phyloP scores from a whole-genome alignment of 106 monocot species.

The Alisma plantagoaquatica region DNA sequence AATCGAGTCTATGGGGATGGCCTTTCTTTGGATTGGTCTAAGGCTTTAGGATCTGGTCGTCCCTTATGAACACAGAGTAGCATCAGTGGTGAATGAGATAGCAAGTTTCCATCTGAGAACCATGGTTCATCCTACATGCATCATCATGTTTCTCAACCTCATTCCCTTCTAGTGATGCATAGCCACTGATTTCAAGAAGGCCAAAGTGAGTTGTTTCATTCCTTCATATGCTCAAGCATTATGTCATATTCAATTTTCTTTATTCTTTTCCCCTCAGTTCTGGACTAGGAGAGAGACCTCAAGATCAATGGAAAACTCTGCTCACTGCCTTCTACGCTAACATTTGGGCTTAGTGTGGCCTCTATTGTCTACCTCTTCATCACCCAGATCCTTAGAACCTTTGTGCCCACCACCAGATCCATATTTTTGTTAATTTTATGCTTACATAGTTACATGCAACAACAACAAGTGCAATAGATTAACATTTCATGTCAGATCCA shows the following conservation, averaged over 20 bases:
- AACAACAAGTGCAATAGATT: too few species aligned
- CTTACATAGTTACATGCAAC: too few species aligned
- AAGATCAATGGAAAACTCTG: constrained; percentile 69
- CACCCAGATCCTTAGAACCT: constrained; percentile 54
- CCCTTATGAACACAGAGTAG: too few species aligned
- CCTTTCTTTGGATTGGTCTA: too few species aligned
- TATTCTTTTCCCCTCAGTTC: neutral
- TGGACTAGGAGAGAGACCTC: constrained; percentile 29
- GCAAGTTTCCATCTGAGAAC: constrained; percentile 3
- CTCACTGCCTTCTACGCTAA: constrained; percentile 43
- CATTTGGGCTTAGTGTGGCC: constrained; percentile 61
- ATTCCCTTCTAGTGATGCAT: constrained; percentile 54
- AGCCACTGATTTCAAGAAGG: constrained; percentile 59
- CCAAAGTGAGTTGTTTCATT: constrained; percentile 19
- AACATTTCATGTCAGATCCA: too few species aligned
- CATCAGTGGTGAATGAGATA: too few species aligned
- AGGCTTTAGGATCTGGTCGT: too few species aligned
- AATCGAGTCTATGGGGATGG: too few species aligned
- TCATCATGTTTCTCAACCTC: constrained; percentile 26
- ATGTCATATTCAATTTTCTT: neutral
- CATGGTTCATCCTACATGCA: neutral
- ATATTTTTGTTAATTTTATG: too few species aligned
- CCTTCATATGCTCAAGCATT: neutral
- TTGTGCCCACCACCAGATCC: constrained; percentile 6
- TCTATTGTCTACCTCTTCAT: constrained; percentile 49